Evolutionary conservation across 2,329 filamentous ascomycete genomes (phyloP), one percentile per base, ranked within the genome.

Genomic region (Trichoderma sp.): DNA sequence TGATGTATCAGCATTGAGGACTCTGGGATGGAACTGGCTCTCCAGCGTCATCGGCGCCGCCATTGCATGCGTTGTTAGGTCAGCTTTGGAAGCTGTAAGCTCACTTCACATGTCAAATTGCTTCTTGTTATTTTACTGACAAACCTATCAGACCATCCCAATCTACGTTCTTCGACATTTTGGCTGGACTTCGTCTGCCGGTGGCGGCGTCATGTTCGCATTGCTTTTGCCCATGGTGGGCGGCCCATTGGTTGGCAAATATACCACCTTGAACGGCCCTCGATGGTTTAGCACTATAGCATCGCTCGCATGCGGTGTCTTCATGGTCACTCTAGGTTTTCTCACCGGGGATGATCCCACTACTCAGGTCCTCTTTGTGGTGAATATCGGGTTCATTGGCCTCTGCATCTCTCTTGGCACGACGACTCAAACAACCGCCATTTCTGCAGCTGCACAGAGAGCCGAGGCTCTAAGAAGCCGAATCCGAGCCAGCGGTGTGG

Each of bases 81-180:
- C 64, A 26, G 71, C 57, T 24, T 58, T 72, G 18, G 71, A 72
- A 67, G 71, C 71, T 14, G 71, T 72, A 36, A 67, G 70, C 36
- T 12, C 28, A n/a, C 36, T 3, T 1, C 26, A 32, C 12, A 34
- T 26, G 26, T 69, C 36, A 18, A 28, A 15, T 14, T 24, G 21
- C 3, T 18, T 43, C 3, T 14, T 5, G 6, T 36, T 21, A 18
- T n/a, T 6, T 39, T 14, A 12, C 39, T 63, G 32, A 63, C 32
- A 28, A 32, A 3, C 28, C 2, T 3, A 32, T 30, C 36, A 71
- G 70, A 53, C 63, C 7, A 68, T 72, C 6, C 71, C 71, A 4
- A 67, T 72, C 5, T 72, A 68, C 2, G 71, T 72, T 24, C 58
- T 72, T 36, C 71, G 71, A 7, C 71, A 72, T 51, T 72, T 72